Percentiles rank a stretch among this genome's conserved stretches.
phyloP scores from a whole-genome alignment of 257 asterid species.

The Ballota nigra region DNA sequence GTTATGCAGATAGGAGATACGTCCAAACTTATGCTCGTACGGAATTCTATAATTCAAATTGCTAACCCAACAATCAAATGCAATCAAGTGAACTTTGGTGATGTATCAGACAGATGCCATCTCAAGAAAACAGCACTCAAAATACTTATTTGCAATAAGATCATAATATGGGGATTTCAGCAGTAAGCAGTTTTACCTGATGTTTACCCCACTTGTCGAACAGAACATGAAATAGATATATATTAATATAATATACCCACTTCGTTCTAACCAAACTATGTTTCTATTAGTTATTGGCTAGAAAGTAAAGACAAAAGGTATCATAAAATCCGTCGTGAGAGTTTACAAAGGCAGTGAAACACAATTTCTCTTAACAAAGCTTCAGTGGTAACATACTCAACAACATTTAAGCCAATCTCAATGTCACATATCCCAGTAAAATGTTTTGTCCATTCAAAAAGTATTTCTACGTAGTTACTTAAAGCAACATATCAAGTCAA shows the following conservation, averaged over 20 bases:
- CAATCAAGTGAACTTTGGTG: background rate
- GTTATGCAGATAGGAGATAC: too few species aligned
- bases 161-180: background rate
- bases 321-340: background rate
- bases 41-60: background rate
- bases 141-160: background rate
- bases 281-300: background rate
- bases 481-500: constrained; percentile 1
- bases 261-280: background rate
- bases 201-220: too few species aligned
- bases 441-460: background rate
- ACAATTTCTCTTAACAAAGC: background rate
- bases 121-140: too few species aligned
- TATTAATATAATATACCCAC: too few species aligned
- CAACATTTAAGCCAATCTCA: constrained; percentile 3
- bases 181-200: too few species aligned
- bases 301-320: constrained; percentile 3
- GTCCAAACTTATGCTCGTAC: background rate
- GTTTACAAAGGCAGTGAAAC: background rate
- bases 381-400: background rate
- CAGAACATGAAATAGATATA: background rate
- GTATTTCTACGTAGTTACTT: background rate
- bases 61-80: too few species aligned
- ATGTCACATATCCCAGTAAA: background rate
- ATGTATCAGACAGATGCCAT: too few species aligned